Evolutionary conservation across 495 filamentous ascomycete genomes (phyloP).

Genomic region (Tetracladium setigerum): DNA sequence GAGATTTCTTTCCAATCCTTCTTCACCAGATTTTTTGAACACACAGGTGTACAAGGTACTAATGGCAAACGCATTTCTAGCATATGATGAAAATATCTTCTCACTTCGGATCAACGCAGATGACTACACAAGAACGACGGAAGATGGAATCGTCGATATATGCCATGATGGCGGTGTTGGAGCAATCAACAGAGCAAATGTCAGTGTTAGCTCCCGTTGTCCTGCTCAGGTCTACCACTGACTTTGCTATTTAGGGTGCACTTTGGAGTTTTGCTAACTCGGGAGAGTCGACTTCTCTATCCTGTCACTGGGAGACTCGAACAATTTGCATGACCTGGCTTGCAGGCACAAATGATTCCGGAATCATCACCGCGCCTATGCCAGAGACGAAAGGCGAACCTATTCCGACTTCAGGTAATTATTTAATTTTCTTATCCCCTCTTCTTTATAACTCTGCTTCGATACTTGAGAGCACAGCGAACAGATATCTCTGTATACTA

Average conservation of each 20-base stretch:
- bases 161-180: background rate
- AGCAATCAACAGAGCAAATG: background rate
- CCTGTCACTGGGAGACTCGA: background rate
- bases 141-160: no score
- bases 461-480: no score
- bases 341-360: constrained; percentile 1
- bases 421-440: no score
- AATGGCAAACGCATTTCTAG: background rate
- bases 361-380: constrained; percentile 2
- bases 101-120: constrained; percentile 2
- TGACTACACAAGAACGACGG: background rate
- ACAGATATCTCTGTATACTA: no score
- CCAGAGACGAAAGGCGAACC: no score
- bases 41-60: no score
- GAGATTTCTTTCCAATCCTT: no score
- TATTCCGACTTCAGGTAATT: no score
- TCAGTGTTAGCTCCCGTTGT: no score
- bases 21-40: no score
- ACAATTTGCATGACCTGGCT: constrained; percentile 12
- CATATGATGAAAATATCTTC: constrained; percentile 1
- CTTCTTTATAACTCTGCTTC: no score
- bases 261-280: background rate
- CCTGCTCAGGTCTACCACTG: no score
- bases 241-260: background rate
- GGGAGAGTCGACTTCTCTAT: constrained; percentile 9